phyloP scores from a whole-genome alignment of 257 asterid genomes.

The Solanum lycopersicoides region DNA sequence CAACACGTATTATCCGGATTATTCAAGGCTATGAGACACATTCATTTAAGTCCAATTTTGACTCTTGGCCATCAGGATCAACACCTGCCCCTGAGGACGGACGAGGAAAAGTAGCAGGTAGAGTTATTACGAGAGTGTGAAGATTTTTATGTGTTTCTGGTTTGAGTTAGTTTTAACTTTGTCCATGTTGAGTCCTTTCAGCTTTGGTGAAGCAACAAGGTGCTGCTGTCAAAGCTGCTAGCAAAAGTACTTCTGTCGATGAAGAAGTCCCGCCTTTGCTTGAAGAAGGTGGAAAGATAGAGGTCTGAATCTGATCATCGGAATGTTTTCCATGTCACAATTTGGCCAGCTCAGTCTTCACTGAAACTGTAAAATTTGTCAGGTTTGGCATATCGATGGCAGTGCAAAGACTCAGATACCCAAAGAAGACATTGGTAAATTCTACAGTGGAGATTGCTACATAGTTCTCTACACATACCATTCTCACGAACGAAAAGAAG shows the following conservation, averaged over 20 bases:
- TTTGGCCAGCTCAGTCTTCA: neutral
- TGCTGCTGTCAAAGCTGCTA: conserved; percentile 61
- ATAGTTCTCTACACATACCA: conserved; percentile 82
- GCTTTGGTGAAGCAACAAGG: conserved; percentile 99
- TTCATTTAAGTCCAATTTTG: conserved; percentile 82
- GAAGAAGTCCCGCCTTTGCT: conserved; percentile 97
- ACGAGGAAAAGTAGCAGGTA: conserved; percentile 98
- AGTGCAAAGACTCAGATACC: conserved; percentile 77
- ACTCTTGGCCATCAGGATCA: conserved; percentile 92
- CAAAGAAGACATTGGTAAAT: conserved; percentile 75
- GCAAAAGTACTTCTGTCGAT: conserved; percentile 63
- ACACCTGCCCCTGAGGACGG: conserved; percentile 88
- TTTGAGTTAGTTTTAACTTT: neutral
- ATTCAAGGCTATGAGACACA: conserved; percentile 95
- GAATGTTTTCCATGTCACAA: neutral
- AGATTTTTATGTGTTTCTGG: neutral
- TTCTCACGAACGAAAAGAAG: conserved; percentile 84
- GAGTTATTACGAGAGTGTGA: neutral
- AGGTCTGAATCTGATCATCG: conserved; percentile 48
- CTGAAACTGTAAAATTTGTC: neutral
- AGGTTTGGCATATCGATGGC: conserved; percentile 92
- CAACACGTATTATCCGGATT: conserved; percentile 58
- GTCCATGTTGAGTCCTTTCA: conserved; percentile 18
- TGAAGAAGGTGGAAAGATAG: conserved; percentile 80
- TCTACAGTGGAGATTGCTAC: conserved; percentile 93